Base-by-base conservation (phyloP, 352 stramenopile genomes). In the Pelagophyceae sp. region DNA sequence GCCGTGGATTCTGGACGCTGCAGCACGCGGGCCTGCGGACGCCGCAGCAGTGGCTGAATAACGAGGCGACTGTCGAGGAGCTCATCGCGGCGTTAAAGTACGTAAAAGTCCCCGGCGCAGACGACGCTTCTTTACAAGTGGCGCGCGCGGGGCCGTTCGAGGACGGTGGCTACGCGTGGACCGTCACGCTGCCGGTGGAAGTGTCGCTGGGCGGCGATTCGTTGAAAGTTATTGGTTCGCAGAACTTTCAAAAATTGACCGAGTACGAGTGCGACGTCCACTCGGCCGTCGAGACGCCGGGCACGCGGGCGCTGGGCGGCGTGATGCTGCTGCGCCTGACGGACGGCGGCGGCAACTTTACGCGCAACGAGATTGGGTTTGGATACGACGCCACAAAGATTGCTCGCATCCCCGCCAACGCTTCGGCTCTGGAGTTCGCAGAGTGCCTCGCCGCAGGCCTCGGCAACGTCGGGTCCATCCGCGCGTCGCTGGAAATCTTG, bases 341-440 rank as follows among this genome's bases (percentile, higher is more conserved):
- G 38, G 23, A 17, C 67, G 15, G 61, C 75, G 5, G 6, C 51
- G 25, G 76, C 72, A 75, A 70, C 27, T 58, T 50, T 38, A 15
- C 35, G 54, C 38, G 29, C 38, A 27, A 38, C 77, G 37, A 82
- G 76, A 79, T 80, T 32, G 84, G 81, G 33, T 76, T 78, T 51
- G 76, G 77, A 71, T 67, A 88, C 31, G 79, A 51, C 72, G 80
- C 84, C 37, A 32, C 86, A 60, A 86, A 88, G 70, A 91, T 91
- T 0, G 84, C 83, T 0, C 78, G 77, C 31, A 82, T 97, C 35
- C 64, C 83, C 11, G 88, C 88, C 83, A 91, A 96, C 77, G 82
- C 91, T n/a, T 90, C 90, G 1, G 87, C 88, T 23, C 86, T 91
- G 65, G 89, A 94, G n/a, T 83, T 96, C 51, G 85, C 89, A 40